Base-by-base conservation (phyloP, 352 stramenopile species). In the Halophytophthora batemanensis region DNA sequence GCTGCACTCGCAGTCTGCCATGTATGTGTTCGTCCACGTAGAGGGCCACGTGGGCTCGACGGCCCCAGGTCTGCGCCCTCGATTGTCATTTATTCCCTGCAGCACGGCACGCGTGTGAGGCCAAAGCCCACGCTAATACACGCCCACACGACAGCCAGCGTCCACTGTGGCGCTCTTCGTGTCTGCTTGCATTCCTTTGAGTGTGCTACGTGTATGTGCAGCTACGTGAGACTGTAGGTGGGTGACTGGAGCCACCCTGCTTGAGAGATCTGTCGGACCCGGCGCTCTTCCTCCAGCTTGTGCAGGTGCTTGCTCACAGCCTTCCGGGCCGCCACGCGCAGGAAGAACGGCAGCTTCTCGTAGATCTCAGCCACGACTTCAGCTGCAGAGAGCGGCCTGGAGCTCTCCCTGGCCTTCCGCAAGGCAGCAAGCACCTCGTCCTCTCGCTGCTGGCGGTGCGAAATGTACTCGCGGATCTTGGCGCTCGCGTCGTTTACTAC, bases 381-480 rank as follows among this genome's bases (percentile, higher is more conserved):
- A n/a, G 64, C 61, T 2, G 63, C 46, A 15, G 74, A 73, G 12
- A 86, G 47, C 17, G 51, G 39, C 33, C 19, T 43, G 18, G 41
- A 10, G 7, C 15, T 28, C 43, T 41, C 50, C 5, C 8, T 23
- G 3, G 67, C 48, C 6, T 46, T 47, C 19, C 59, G 46, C 3
- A 91, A 59, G 25, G 75, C 64, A 5, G 50, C 36, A 1, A 95
- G 45, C 21, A 95, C 67, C 25, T 93, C 68, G 17, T 71, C 38
- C 48, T 93, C 85, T 14, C 86, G 84, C 56, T 87, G 59, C 44
- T 81, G 59, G 13, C 86, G 80, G 51, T 96, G 86, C 11, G 50
- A 47, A 15, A 92, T 74, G 60, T 95, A 93, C 57, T 91, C 79
- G 23, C 72, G 46, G 31, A 96, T 86, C 59, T 88, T 89, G 6